Evolutionary conservation across 2,329 filamentous ascomycete species (phyloP), one percentile per base, ranked within the genome.

Genomic region (Plenodomus tracheiphilus): DNA sequence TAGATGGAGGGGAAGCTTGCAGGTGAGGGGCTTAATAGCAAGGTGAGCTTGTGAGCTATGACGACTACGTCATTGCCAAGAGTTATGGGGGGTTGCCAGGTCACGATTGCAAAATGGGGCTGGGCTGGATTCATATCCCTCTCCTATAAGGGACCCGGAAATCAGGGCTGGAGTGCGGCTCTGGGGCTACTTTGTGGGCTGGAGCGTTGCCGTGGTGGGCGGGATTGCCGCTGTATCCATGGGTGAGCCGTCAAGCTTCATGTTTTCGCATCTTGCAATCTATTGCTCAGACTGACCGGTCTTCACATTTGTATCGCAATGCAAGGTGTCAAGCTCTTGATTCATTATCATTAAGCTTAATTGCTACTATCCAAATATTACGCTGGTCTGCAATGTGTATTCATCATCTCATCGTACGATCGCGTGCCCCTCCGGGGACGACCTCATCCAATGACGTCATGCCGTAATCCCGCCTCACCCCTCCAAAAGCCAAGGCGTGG

Each of bases 21-120:
- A 25, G 59, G 67, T 32, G 28, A 69, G 68, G 66, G 66, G 66
- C 56, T 60, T 32, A 32, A 32, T 10, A 61, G 57, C 58, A 60
- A 65, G 60, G 53, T 52, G 38, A 61, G 58, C 61, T 60, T 39
- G 34, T 49, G 56, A 59, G 59, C 54, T 58, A 54, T 50, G 59
- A 53, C 54, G 4, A 39, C 37, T 67, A 68, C 66, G 65, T 69
- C 66, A 70, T 52, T 47, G 66, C 66, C 65, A 69, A 68, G 65
- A 42, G 10, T 25, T 15, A 4, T 15, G 28, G 9, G 13, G 4
- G 7, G 28, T 4, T n/a, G 28, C 4, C 28, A 32, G 15, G 4
- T 15, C 9, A 15, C 13, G 13, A 32, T 11, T 11, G 28, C 28
- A 15, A 10, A 25, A 25, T 10, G 10, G 22, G 22, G 9, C 28